phyloP scores from a whole-genome alignment of 306 rosid species.

The Argentina anserina region DNA sequence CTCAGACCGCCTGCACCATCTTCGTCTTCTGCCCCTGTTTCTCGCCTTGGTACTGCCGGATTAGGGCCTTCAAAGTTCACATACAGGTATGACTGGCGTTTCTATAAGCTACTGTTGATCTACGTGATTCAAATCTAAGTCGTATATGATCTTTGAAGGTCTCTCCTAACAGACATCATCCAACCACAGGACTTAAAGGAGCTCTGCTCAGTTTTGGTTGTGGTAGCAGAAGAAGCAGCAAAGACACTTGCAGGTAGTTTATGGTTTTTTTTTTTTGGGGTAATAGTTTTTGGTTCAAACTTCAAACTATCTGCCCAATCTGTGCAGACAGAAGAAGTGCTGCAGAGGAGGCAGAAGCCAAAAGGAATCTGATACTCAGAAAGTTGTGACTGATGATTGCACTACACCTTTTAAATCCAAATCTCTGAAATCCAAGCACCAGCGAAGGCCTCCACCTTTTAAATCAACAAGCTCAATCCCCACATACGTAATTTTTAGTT shows the following conservation, averaged over 20 bases:
- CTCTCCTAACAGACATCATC: constrained; percentile 93
- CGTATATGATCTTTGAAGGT: constrained; percentile 52
- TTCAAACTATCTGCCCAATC: constrained; percentile 15
- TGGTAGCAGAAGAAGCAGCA: constrained; percentile 79
- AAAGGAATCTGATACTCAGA: constrained; percentile 55
- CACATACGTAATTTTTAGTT: constrained; percentile 74
- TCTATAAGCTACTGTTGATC: constrained; percentile 13
- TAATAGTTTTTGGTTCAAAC: too few relatives aligned
- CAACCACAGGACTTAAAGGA: constrained; percentile 92
- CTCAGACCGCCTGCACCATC: constrained; percentile 50
- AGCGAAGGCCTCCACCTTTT: constrained; percentile 85
- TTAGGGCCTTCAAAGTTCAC: constrained; percentile 81
- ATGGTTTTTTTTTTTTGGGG: too few relatives aligned
- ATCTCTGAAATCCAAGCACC: constrained; percentile 99
- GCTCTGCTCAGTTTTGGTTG: constrained; percentile 90
- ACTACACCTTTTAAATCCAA: too few relatives aligned
- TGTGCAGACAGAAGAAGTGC: constrained; percentile 59
- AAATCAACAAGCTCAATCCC: constrained; percentile 81
- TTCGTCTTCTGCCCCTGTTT: constrained; percentile 53
- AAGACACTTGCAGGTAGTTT: constrained; percentile 68
- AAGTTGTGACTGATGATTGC: constrained; percentile 60
- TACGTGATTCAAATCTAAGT: constrained; percentile 36
- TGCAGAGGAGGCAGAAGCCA: constrained; percentile 50
- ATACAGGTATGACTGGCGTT: constrained; percentile 61
- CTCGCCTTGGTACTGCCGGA: too few relatives aligned